phyloP scores from a whole-genome alignment of 2,329 filamentous ascomycete genomes.

The Trichophyton mentagrophytes region DNA sequence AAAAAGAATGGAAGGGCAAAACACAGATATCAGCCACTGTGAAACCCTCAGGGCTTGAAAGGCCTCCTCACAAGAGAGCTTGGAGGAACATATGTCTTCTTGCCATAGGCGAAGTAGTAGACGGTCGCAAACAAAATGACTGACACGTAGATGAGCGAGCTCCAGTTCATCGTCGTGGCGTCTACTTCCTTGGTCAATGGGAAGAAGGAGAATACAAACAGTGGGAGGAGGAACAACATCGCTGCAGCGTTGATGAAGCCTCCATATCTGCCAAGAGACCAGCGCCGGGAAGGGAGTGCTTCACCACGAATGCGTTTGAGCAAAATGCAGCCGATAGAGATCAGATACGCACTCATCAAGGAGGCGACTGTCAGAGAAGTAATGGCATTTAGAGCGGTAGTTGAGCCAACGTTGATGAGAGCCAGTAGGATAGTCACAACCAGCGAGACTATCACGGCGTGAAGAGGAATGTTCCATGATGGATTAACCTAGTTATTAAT shows the following conservation, averaged over 20 bases:
- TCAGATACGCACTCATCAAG: slow-evolving; percentile 31
- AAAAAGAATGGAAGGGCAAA: neutral
- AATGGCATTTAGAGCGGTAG: slow-evolving; percentile 33
- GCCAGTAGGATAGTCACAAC: slow-evolving; percentile 34
- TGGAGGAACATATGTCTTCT: slow-evolving; percentile 30
- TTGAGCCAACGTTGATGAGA: slow-evolving; percentile 42
- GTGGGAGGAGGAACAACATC: slow-evolving; percentile 27
- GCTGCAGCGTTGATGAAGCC: slow-evolving; percentile 33
- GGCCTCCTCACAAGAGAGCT: slow-evolving; percentile 25
- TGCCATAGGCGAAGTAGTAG: slow-evolving; percentile 32
- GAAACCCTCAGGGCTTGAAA: neutral
- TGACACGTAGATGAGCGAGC: slow-evolving; percentile 34
- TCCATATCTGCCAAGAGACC: slow-evolving; percentile 35
- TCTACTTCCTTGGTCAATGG: slow-evolving; percentile 25
- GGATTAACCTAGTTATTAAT: slow-evolving; percentile 22
- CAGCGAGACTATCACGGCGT: slow-evolving; percentile 37
- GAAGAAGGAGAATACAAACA: slow-evolving; percentile 37
- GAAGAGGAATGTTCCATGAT: slow-evolving; percentile 34
- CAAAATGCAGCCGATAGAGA: slow-evolving; percentile 37
- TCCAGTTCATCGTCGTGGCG: slow-evolving; percentile 37
- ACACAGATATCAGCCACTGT: neutral
- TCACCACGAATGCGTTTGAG: slow-evolving; percentile 32
- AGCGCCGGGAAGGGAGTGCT: slow-evolving; percentile 32
- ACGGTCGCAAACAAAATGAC: slow-evolving; percentile 32
- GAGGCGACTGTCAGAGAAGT: slow-evolving; percentile 32